Percentiles rank a stretch among this genome's conserved stretches.
phyloP scores from a whole-genome alignment of 106 monocot genomes.

The Gastrodia elata region DNA sequence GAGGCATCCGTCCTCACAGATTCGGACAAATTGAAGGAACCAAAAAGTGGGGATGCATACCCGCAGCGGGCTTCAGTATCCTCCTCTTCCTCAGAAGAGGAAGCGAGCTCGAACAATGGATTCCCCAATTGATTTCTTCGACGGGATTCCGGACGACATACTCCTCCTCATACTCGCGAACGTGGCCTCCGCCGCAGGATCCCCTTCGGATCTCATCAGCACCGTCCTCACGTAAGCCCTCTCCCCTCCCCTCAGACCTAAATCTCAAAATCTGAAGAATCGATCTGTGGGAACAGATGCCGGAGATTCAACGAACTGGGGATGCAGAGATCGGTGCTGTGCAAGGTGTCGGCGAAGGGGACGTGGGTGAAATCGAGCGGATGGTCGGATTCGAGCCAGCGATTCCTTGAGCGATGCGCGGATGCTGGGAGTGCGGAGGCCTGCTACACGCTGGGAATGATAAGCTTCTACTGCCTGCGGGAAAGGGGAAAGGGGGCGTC shows the following conservation, averaged over 20 bases:
- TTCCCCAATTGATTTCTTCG: constrained; percentile 19
- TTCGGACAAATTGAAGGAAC: not conserved
- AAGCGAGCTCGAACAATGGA: not conserved
- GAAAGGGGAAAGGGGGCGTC: constrained; percentile 33
- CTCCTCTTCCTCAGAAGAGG: not conserved
- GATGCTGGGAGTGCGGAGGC: constrained; percentile 63
- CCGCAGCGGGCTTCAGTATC: constrained; percentile 2
- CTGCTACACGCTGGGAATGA: constrained; percentile 58
- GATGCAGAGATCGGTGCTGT: constrained; percentile 29
- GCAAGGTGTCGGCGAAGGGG: constrained; percentile 27
- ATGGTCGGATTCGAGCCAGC: constrained; percentile 46
- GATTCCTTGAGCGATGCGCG: constrained; percentile 41
- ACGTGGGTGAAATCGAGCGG: constrained; percentile 27
- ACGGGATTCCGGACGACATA: constrained; percentile 54
- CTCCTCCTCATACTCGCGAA: constrained; percentile 38
- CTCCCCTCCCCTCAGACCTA: not conserved
- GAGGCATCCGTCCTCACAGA: not conserved
- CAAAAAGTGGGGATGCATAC: constrained; percentile 4
- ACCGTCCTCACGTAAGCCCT: constrained; percentile 30
- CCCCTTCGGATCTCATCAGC: constrained; percentile 40
- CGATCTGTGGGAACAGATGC: constrained; percentile 30
- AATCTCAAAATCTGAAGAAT: not conserved
- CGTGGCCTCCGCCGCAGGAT: constrained; percentile 31
- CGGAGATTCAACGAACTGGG: constrained; percentile 36
- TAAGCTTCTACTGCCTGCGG: constrained; percentile 17